Evolutionary conservation across 1,139 yeast species (phyloP), one percentile per base, ranked within the genome.

Genomic region (Protomyces macrosporus): DNA sequence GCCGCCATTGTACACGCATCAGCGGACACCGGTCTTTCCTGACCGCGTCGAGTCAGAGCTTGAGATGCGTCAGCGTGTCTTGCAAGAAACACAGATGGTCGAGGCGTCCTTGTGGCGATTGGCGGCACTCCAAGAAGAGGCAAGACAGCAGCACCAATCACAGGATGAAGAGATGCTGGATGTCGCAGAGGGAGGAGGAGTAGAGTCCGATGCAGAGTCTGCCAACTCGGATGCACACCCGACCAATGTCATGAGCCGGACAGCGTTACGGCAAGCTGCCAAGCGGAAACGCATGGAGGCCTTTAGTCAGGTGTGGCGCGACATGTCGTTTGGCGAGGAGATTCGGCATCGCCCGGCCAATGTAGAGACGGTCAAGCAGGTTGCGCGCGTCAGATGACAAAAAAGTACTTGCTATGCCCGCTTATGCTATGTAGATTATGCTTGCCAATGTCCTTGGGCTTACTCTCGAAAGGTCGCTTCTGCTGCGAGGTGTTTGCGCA

Each of bases 401-500:
- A 23, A 23, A 23, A 23, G 23, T 36, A 12, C 39, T 36, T 12
- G 39, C 39, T 36, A 36, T 36, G 39, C 39, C 39, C 23, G 23
- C 23, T 23, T 23, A 39, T 39, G 42, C 42, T 39, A 39, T 9
- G n/a, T 7, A 12, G 42, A 39, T 12, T 6, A 39, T 9, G 33
- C 12, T 4, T 30, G 32, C 48, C 12, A 42, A 1, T 23, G 23
- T 23, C 23, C 23, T 2, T 23, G 23, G 23, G 23, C 23, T 42
- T 30, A 42, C 23, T 16, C 12, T 14, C 12, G 23, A 42, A 42
- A 58, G 16, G 37, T 45, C 30, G 65, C 85, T 70, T 88, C 95
- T 63, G 82, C 81, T 54, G 96, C 91, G 42, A 91, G 79, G 6
- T 82, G 77, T 65, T 84, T 87, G 85, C 88, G 90, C 12, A 82